A percentile compares a stretch with the other conserved stretches of the same genome.
These are phyloP conservation scores for Blastocystis sp. DNA, from an alignment of 352 stramenopile genomes.

Conservation along the genomic window DNA sequence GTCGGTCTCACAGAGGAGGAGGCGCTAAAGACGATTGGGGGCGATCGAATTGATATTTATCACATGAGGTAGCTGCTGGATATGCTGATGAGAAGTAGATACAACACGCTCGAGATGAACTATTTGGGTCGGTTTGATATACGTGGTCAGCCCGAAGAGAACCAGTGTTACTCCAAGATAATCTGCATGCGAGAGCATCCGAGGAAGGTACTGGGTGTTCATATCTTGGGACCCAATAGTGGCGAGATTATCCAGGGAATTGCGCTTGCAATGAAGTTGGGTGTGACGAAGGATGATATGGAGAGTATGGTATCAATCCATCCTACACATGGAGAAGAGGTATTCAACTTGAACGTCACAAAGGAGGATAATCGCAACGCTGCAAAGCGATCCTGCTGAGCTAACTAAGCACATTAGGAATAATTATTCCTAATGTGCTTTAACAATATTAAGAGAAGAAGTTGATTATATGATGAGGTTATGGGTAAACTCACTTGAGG, in stretches of 20 bases:
- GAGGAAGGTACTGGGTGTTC: slow-evolving; percentile 85
- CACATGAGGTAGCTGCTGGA: slow-evolving; percentile 75
- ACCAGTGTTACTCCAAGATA: slow-evolving; percentile 87
- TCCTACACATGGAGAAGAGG: slow-evolving; percentile 86
- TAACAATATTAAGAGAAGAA: not conserved
- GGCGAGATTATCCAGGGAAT: slow-evolving; percentile 86
- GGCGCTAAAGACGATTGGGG: slow-evolving; percentile 77
- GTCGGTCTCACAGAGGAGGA: slow-evolving; percentile 91
- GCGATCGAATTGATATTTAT: slow-evolving; percentile 87
- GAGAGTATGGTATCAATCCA: slow-evolving; percentile 87
- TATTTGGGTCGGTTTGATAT: slow-evolving; percentile 25
- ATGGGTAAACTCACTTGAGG: slow-evolving; percentile 28
- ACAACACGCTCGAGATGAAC: slow-evolving; percentile 84
- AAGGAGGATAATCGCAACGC: slow-evolving; percentile 84
- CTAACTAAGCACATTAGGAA: slow-evolving; percentile 40
- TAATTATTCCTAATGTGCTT: not conserved
- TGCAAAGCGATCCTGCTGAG: slow-evolving; percentile 88
- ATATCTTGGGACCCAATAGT: slow-evolving; percentile 93
- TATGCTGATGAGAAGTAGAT: not conserved
- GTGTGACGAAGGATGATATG: slow-evolving; percentile 85
- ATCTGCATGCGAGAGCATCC: slow-evolving; percentile 69
- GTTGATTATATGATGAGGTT: slow-evolving; percentile 23
- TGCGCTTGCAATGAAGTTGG: slow-evolving; percentile 84
- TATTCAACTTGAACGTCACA: slow-evolving; percentile 84
- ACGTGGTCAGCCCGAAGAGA: slow-evolving; percentile 66